phyloP scores from a whole-genome alignment of 352 stramenopile species.

The Phytophthora litchii region DNA sequence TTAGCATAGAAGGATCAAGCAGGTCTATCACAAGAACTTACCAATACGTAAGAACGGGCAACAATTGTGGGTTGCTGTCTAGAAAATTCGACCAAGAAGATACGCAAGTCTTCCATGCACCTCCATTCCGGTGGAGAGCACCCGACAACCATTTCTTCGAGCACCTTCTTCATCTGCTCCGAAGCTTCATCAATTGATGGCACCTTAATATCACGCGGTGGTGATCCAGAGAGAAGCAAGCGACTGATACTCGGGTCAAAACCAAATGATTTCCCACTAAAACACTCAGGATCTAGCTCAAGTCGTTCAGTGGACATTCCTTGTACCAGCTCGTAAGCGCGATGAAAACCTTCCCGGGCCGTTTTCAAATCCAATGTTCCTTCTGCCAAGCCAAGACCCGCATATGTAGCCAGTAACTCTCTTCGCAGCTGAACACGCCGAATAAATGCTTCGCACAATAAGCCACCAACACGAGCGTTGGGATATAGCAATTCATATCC shows the following conservation, averaged over 20 bases:
- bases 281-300: constrained; percentile 70
- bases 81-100: constrained; percentile 81
- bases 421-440: constrained; percentile 61
- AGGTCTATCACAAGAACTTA: constrained; percentile 32
- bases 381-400: constrained; percentile 54
- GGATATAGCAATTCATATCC: constrained; percentile 51
- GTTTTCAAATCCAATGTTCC: constrained; percentile 43
- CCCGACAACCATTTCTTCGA: constrained; percentile 59
- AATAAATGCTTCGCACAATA: constrained; percentile 71
- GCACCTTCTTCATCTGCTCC: constrained; percentile 53
- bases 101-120: constrained; percentile 83
- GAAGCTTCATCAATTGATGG: constrained; percentile 58
- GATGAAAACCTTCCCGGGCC: constrained; percentile 46
- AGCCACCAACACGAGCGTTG: constrained; percentile 53
- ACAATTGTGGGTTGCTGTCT: constrained; percentile 72
- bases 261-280: constrained; percentile 68
- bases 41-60: constrained; percentile 81
- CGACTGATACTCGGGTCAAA: constrained; percentile 82
- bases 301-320: constrained; percentile 59
- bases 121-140: constrained; percentile 67
- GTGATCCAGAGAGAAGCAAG: constrained; percentile 68
- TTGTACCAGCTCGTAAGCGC: constrained; percentile 49
- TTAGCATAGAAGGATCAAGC: constrained; percentile 4
- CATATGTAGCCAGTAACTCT: constrained; percentile 50
- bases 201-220: constrained; percentile 76